A percentile compares a stretch with the other conserved stretches of the same genome.
Evolutionary conservation across 2,329 filamentous ascomycete species (phyloP).

Genomic region (Colletotrichum plurivorum): DNA sequence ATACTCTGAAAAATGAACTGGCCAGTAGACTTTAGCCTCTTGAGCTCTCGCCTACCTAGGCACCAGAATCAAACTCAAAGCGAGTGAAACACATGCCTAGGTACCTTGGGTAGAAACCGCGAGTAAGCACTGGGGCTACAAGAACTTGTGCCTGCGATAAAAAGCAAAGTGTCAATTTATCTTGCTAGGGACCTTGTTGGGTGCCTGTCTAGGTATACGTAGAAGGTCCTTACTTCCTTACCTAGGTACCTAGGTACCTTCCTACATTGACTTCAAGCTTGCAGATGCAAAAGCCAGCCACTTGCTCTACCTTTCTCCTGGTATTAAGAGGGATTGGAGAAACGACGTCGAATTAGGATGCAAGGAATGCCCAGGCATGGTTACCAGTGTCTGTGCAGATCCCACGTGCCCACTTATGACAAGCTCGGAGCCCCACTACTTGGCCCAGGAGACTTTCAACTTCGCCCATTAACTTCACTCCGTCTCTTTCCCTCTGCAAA

Average conservation of each 20-base stretch:
- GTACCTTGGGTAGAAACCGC: no score
- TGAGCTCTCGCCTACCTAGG: no score
- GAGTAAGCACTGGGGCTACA: no score
- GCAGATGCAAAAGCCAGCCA: not conserved
- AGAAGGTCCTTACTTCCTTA: no score
- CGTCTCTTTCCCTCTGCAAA: not conserved
- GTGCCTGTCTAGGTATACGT: no score
- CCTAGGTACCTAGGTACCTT: not conserved
- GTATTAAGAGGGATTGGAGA: not conserved
- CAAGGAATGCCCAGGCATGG: conserved; percentile 8
- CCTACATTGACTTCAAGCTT: not conserved
- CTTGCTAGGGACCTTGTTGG: no score
- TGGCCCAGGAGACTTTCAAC: conserved; percentile 14
- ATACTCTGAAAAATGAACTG: no score
- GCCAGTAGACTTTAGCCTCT: no score
- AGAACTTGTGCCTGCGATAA: no score
- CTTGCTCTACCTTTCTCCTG: not conserved
- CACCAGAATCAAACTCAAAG: no score
- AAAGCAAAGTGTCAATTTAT: no score
- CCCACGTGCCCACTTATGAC: conserved; percentile 21
- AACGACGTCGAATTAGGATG: conserved; percentile 22
- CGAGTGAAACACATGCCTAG: no score
- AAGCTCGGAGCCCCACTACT: conserved; percentile 13
- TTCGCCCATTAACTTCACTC: conserved; percentile 1
- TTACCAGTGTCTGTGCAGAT: conserved; percentile 22